A percentile compares a stretch with the other conserved stretches of the same genome.
phyloP scores from a whole-genome alignment of 306 rosid species.

The Benincasa hispida region DNA sequence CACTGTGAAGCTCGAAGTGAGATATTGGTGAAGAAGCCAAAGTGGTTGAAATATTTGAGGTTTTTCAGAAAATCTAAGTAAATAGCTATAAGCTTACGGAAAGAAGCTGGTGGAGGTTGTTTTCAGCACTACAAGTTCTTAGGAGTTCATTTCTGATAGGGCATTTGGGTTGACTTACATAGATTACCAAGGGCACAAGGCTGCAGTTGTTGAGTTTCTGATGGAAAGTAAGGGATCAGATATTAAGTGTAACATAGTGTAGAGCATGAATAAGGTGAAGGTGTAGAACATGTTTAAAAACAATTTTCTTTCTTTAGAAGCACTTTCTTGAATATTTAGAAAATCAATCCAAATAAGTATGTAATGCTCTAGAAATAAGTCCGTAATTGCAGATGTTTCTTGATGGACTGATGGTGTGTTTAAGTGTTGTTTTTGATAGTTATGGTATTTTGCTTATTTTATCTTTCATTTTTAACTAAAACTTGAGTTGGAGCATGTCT shows the following conservation, averaged over 20 bases:
- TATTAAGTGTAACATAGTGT: neutral
- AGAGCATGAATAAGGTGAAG: neutral
- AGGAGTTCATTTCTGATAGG: no score
- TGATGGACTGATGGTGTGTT: neutral
- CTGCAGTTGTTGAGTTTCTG: neutral
- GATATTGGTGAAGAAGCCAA: neutral
- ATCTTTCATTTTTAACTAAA: no score
- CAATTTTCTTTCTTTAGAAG: no score
- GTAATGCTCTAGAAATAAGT: neutral
- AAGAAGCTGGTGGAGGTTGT: no score
- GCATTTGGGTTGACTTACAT: neutral
- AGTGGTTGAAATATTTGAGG: no score
- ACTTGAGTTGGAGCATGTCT: neutral
- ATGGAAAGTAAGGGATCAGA: neutral
- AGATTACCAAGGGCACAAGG: neutral
- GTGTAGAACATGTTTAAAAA: neutral
- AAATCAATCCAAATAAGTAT: no score
- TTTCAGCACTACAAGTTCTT: no score
- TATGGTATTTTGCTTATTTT: no score
- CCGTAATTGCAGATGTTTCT: neutral
- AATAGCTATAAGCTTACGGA: no score
- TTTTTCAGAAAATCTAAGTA: no score
- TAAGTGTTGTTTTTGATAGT: neutral
- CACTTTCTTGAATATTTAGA: no score
- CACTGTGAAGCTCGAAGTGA: no score